These are phyloP conservation scores for Aspergillus haitiensis DNA, from an alignment of 495 filamentous ascomycete species.

Conservation along the genomic window DNA sequence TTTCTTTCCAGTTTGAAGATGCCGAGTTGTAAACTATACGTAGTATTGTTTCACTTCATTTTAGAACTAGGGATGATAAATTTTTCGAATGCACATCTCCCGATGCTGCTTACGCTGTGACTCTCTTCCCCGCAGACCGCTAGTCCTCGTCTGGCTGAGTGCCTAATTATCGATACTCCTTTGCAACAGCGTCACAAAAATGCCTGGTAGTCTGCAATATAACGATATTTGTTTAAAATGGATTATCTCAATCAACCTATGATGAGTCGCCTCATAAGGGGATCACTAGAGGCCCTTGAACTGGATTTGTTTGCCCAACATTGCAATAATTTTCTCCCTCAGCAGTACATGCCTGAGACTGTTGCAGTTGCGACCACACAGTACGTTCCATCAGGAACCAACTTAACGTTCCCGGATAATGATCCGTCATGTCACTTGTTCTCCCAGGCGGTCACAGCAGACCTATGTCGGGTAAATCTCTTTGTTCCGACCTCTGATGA, in stretches of 20 bases:
- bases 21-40: too few species aligned
- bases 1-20: too few species aligned
- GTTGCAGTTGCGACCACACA: background rate
- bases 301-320: background rate
- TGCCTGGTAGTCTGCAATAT: too few species aligned
- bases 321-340: background rate
- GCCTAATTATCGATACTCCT: too few species aligned
- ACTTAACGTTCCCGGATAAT: conserved; percentile 38
- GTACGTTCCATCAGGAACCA: conserved; percentile 41
- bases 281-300: background rate
- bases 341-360: background rate
- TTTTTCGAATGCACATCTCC: too few species aligned
- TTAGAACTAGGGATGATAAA: too few species aligned
- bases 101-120: too few species aligned
- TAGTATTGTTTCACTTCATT: too few species aligned
- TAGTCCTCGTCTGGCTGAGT: too few species aligned
- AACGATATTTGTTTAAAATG: background rate
- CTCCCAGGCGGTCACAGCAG: conserved; percentile 33
- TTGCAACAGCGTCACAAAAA: too few species aligned
- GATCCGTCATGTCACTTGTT: conserved; percentile 34
- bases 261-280: background rate
- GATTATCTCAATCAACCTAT: background rate
- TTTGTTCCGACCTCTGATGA: conserved; percentile 45
- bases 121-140: too few species aligned
- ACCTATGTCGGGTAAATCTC: conserved; percentile 52